Percentiles rank a stretch among this genome's conserved stretches.
These are phyloP conservation scores for Schoenoplectus tabernaemontani DNA, from an alignment of 202 grass and related monocot genomes.

Conservation along the genomic window DNA sequence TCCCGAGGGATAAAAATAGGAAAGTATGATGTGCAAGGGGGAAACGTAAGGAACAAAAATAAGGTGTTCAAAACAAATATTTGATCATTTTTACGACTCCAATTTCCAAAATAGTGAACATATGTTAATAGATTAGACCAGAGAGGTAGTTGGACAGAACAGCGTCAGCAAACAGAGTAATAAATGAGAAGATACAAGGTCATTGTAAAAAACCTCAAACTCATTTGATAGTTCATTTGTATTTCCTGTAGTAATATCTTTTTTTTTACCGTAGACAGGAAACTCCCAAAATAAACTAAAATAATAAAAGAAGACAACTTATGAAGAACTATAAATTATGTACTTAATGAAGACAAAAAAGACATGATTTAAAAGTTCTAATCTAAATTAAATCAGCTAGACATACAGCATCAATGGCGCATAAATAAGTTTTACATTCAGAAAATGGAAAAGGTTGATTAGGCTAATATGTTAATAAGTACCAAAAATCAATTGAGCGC, in stretches of 20 bases:
- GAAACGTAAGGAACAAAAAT: background rate
- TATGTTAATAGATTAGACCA: background rate
- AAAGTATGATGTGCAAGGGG: conserved; percentile 2
- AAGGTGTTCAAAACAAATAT: background rate
- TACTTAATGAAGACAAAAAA: background rate
- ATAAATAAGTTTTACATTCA: conserved; percentile 9
- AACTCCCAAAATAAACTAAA: background rate
- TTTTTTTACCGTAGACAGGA: background rate
- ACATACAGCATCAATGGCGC: background rate
- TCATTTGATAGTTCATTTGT: background rate
- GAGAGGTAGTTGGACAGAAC: background rate
- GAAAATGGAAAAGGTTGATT: background rate
- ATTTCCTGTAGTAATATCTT: background rate
- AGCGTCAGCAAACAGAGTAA: background rate
- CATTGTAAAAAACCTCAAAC: conserved; percentile 12
- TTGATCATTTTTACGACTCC: background rate
- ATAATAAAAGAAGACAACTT: background rate
- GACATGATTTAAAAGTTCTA: background rate
- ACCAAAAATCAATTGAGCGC: conserved; percentile 1
- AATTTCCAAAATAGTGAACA: background rate
- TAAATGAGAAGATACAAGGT: background rate
- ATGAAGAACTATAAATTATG: background rate
- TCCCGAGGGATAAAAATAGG: background rate
- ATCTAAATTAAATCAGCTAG: background rate
- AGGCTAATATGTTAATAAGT: background rate